Percentiles rank a stretch among this genome's conserved stretches.
These are phyloP conservation scores for Amanita rubescens DNA, from an alignment of 768 basidiomycete species.

Conservation along the genomic window DNA sequence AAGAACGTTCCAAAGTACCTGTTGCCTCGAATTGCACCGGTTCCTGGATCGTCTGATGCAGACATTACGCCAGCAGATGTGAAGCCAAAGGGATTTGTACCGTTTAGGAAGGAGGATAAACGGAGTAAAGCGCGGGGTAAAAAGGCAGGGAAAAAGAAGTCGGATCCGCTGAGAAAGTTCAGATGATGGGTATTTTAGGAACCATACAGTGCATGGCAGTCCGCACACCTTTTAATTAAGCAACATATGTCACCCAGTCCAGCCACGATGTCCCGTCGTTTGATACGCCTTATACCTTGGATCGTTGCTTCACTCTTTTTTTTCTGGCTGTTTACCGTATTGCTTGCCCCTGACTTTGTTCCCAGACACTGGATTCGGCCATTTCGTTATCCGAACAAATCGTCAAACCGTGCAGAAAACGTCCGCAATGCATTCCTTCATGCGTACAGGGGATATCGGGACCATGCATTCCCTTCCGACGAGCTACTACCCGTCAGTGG, in stretches of 20 bases:
- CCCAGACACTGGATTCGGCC: background rate
- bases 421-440: slow-evolving; percentile 56
- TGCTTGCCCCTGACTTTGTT: background rate
- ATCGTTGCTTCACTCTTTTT: background rate
- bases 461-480: slow-evolving; percentile 45
- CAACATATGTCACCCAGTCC: background rate
- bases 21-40: slow-evolving; percentile 71
- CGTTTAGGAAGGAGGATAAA: slow-evolving; percentile 57
- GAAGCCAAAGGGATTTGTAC: slow-evolving; percentile 50
- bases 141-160: slow-evolving; percentile 62
- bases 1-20: slow-evolving; percentile 94
- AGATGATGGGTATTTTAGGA: slow-evolving; percentile 23
- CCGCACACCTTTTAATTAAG: background rate
- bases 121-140: slow-evolving; percentile 50
- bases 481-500: slow-evolving; percentile 51
- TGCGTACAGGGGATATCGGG: slow-evolving; percentile 50
- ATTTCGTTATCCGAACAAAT: background rate
- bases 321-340: background rate
- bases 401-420: slow-evolving; percentile 35
- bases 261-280: background rate
- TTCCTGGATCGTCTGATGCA: slow-evolving; percentile 31
- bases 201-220: background rate
- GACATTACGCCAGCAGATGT: slow-evolving; percentile 16
- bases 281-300: background rate
- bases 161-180: slow-evolving; percentile 80